Conservation (phyloP, 2,329 filamentous ascomycete genomes). For the Sporothrix variecibatus region DNA sequence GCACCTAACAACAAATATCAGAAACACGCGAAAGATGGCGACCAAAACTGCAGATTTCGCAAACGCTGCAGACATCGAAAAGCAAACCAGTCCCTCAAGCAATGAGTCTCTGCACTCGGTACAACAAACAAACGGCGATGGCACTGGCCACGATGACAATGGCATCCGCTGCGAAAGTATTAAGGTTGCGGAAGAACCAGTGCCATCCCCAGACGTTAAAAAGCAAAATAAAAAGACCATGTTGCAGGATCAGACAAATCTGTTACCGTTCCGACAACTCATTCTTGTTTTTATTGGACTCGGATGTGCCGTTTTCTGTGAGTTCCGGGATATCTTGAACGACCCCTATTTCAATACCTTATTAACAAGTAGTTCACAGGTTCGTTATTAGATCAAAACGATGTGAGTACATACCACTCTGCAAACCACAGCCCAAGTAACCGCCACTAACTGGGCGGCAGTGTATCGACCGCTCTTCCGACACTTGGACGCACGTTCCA, state of each 20-base stretch:
- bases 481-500: conserved; percentile 20
- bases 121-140: background rate
- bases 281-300: conserved; percentile 16
- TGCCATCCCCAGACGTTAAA: background rate
- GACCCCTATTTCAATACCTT: too few species aligned
- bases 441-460: background rate
- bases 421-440: background rate
- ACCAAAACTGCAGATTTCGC: too few species aligned
- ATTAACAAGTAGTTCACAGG: background rate
- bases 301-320: conserved; percentile 13
- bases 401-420: conserved; percentile 2
- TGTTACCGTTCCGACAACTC: conserved; percentile 6
- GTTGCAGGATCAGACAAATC: conserved; percentile 20
- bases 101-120: background rate
- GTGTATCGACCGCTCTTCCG: conserved; percentile 12
- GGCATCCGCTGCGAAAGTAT: background rate
- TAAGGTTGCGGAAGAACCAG: background rate
- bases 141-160: background rate
- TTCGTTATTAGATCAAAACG: conserved; percentile 15
- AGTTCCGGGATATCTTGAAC: too few species aligned
- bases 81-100: background rate
- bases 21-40: too few species aligned
- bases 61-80: background rate
- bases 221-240: background rate
- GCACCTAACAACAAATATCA: too few species aligned